Base-by-base conservation (phyloP, 164 flowering plant genomes). In the Taxillus chinensis region DNA sequence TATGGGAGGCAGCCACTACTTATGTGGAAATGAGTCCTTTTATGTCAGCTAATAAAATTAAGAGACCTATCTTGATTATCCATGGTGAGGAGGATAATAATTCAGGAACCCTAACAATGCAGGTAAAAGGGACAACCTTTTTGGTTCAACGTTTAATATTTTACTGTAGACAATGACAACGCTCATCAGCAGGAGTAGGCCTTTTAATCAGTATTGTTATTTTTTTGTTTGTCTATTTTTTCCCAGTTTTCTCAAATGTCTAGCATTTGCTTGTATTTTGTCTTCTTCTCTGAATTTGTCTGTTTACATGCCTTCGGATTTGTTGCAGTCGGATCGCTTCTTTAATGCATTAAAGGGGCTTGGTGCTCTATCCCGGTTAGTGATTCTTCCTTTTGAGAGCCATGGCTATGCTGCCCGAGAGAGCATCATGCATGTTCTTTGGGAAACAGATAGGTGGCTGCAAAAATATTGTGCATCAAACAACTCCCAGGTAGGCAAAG, bases 41-140 rank as follows among this genome's bases (percentile, higher is more conserved):
- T 73, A 88, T 90, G 89, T 81, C 95, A 49, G 99, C 97, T 57
- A 87, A 90, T 72, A 93, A 89, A 74, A 82, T 93, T 49, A 87
- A 83, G 82, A 93, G 78, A 78, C 97, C 99, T 48, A 87, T 93
- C 62, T 75, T 93, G 73, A 91, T 93, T 70, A 77, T 93, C 61
- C 98, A 93, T 73, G 98, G 98, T 57, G 98, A 93, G 76, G 97
- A 93, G 78, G 98, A 93, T 70, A 90, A 87, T 74, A 93, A 93
- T 74, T 60, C 98, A 12, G 98, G 98, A 70, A 90, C 98, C 41
- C 71, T 90, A 55, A 90, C 97, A 64, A 93, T 93, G 96, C 98
- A 93, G 96, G 98, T 93, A 59, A 66, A 61, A 54, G n/a, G 48
- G 49, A 3, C 13, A 7, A 55, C 27, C 58, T 46, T 3, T 50